Evolutionary conservation across 2,329 filamentous ascomycete genomes (phyloP), one percentile per base, ranked within the genome.

Genomic region (Colletotrichum sp.): DNA sequence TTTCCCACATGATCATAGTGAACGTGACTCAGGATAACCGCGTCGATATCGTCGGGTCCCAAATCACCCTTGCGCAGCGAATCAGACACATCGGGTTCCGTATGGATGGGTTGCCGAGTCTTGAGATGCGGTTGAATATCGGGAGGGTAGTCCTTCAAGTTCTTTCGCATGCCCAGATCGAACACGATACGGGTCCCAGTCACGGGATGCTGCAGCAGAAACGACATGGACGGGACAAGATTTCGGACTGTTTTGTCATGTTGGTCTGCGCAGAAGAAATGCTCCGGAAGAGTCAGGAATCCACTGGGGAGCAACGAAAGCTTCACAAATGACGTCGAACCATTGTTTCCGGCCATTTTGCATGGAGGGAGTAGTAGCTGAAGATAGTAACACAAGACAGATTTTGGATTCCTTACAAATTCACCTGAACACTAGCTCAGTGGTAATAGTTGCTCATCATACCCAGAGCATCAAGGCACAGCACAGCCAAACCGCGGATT

Each of bases 261-360:
- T 19, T 62, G 59, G 29, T 62, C 59, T 34, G 59, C 59, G 29
- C 59, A 62, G 59, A 62, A 62, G 59, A 62, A 62, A 30, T 62
- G 59, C 19, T 62, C 59, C 16, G 59, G 59, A 19, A 62, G 59
- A n/a, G 59, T 62, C 0, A 62, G 59, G 29, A 62, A 62, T 32
- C 59, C 59, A 30, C 16, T 32, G 9, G 59, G 59, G 6, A 62
- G 59, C 7, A 62, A n/a, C 4, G 59, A 62, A 32, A 62, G 59
- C 29, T 62, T 27, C 29, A 62, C 59, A 34, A 30, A 62, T 34
- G 59, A 59, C 3, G 55, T 29, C 6, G 11, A 13, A 7, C 3
- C 1, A 0, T 52, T 13, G 9, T 2, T 22, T 22, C 13, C n/a
- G 44, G 44, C 11, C 44, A 52, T 52, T 22, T 49, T 8, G n/a